Evolutionary conservation across 2,329 filamentous ascomycete species (phyloP), one percentile per base, ranked within the genome.

Genomic region (Scytalidium lignicola): DNA sequence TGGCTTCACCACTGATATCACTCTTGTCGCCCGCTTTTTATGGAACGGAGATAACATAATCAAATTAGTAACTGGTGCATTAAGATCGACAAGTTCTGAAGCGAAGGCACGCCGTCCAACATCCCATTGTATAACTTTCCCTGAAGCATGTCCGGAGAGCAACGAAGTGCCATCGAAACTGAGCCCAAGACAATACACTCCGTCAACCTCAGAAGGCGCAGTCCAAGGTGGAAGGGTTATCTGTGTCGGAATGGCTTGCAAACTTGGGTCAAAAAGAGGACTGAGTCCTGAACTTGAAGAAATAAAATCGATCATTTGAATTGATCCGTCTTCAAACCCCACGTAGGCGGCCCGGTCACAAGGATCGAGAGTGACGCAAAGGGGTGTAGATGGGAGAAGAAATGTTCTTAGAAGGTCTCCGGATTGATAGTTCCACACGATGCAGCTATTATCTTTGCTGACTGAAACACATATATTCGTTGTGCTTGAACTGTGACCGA

Each of bases 391-490:
- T 2, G 88, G 82, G 49, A 97, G 81, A 39, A 97, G 76, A 55
- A 95, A 82, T 3, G 90, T 97, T 41, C 91, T 82, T 50, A 97
- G 72, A 10, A 86, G 74, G 52, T 82, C 79, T 37, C 89, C 89
- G 1, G 82, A 88, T 53, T 84, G 82, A 65, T 95, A 95, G 69
- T 97, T 91, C 93, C 93, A 99, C 52, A 95, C 76, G 60, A 96
- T 85, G 58, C 89, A 89, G 7, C 89, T 93, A 68, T 88, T 91
- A 70, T 97, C 93, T 59, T 81, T 83, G 56, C 89, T 89, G 6
- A 85, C 82, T 2, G 92, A 95, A 18, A 96, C 78, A 51, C 87
- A 91, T 52, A 97, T 83, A 65, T 88, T 92, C 51, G 86, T 86
- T 59, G 83, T 80, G 64, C 82, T 85, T 51, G 77, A 73, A 62